These are phyloP conservation scores for Boletus semigastroideus DNA, from an alignment of 1,284 basidiomycete genomes.

Conservation along the genomic window DNA sequence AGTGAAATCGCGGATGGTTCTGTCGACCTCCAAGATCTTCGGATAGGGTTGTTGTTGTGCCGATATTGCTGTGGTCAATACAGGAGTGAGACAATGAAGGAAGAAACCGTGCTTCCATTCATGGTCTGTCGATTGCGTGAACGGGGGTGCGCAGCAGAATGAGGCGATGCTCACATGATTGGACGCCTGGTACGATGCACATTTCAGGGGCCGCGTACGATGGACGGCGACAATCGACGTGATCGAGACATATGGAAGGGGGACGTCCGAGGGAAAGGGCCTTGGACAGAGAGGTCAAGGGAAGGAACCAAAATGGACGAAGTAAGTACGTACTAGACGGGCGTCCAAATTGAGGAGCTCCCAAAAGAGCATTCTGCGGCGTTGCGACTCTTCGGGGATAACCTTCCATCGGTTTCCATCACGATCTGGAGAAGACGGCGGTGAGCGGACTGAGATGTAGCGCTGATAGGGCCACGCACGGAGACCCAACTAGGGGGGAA, in stretches of 20 bases:
- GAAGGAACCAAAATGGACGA: constrained; percentile 4
- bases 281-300: constrained; percentile 35
- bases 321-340: constrained; percentile 55
- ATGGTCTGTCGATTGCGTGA: constrained; percentile 47
- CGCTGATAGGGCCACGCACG: constrained; percentile 40
- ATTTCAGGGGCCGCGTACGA: constrained; percentile 55
- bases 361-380: constrained; percentile 70
- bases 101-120: constrained; percentile 75
- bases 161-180: constrained; percentile 54
- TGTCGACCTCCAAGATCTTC: constrained; percentile 58
- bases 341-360: constrained; percentile 73
- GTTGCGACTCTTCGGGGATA: constrained; percentile 67
- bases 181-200: constrained; percentile 58
- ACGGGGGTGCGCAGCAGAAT: not conserved
- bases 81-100: constrained; percentile 60
- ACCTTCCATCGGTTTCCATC: constrained; percentile 67
- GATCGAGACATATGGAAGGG: constrained; percentile 64
- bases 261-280: constrained; percentile 77
- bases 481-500: constrained; percentile 46
- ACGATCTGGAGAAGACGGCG: constrained; percentile 49
- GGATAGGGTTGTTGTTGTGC: constrained; percentile 58
- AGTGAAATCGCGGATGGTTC: constrained; percentile 56
- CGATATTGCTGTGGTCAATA: constrained; percentile 65
- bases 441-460: constrained; percentile 21
- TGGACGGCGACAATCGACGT: constrained; percentile 68